These are phyloP conservation scores for Dittrichia graveolens DNA, from an alignment of 129 eudicot genomes.

Conservation along the genomic window DNA sequence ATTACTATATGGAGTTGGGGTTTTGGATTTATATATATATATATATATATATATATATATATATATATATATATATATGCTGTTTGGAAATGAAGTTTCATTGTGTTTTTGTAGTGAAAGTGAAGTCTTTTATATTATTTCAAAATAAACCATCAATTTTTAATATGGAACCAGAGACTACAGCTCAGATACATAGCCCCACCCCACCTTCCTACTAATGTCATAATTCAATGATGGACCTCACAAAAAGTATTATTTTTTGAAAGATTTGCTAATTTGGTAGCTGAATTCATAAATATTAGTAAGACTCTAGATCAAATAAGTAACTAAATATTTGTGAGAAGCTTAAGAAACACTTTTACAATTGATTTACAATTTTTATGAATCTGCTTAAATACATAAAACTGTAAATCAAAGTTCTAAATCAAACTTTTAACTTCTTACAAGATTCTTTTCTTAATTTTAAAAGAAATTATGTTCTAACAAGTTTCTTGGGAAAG, in stretches of 20 bases:
- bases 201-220: constrained; percentile 39
- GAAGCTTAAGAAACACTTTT: too few species aligned
- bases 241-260: constrained; percentile 15
- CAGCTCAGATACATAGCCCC: constrained; percentile 21
- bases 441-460: too few species aligned
- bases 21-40: constrained; percentile 36
- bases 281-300: constrained; percentile 20
- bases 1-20: not conserved
- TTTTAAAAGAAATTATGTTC: too few species aligned
- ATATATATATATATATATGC: too few species aligned
- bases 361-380: too few species aligned
- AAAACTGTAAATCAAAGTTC: too few species aligned
- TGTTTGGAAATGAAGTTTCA: constrained; percentile 31
- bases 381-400: too few species aligned
- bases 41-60: too few species aligned
- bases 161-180: constrained; percentile 24
- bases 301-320: too few species aligned
- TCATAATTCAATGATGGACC: constrained; percentile 38
- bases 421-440: too few species aligned
- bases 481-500: too few species aligned
- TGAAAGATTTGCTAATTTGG: constrained; percentile 1
- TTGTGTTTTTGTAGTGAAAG: constrained; percentile 27
- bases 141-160: constrained; percentile 29
- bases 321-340: too few species aligned
- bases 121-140: constrained; percentile 5